Conservation (phyloP, 2,329 filamentous ascomycete genomes). For the Nothophoma quercina region DNA sequence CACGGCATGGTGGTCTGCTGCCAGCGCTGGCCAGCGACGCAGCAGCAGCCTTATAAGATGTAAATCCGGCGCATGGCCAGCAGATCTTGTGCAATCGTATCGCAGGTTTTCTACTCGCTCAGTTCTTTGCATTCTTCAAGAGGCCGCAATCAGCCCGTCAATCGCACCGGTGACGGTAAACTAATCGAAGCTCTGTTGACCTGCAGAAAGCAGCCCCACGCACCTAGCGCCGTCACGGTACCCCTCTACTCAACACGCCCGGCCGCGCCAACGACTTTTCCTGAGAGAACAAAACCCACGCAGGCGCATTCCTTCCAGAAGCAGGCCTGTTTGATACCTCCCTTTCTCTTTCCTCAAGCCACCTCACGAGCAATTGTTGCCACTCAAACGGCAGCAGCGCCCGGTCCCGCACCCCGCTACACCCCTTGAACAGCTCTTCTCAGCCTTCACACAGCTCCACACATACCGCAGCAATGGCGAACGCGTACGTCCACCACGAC, state of each 20-base stretch:
- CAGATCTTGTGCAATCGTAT: slow-evolving; percentile 7
- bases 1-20: slow-evolving; percentile 17
- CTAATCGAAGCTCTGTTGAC: slow-evolving; percentile 18
- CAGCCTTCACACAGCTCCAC: slow-evolving; percentile 5
- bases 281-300: slow-evolving; percentile 31
- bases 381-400: slow-evolving; percentile 17
- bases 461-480: slow-evolving; percentile 61
- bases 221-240: slow-evolving; percentile 27
- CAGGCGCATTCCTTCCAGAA: slow-evolving; percentile 24
- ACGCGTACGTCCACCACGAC: slow-evolving; percentile 64
- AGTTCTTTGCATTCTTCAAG: neutral
- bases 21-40: neutral
- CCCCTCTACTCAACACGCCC: slow-evolving; percentile 37
- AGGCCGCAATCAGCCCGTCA: neutral
- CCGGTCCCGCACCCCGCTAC: slow-evolving; percentile 29
- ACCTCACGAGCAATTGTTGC: slow-evolving; percentile 22
- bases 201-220: slow-evolving; percentile 32
- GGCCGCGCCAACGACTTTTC: slow-evolving; percentile 28
- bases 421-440: slow-evolving; percentile 19
- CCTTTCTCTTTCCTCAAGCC: slow-evolving; percentile 9
- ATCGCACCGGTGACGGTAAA: slow-evolving; percentile 5
- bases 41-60: slow-evolving; percentile 11
- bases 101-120: slow-evolving; percentile 10
- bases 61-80: slow-evolving; percentile 7
- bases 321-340: slow-evolving; percentile 15